A percentile compares a stretch with the other conserved stretches of the same genome.
Conservation (phyloP, 805 yeast genomes). For the Hagleromyces aurorensis region DNA sequence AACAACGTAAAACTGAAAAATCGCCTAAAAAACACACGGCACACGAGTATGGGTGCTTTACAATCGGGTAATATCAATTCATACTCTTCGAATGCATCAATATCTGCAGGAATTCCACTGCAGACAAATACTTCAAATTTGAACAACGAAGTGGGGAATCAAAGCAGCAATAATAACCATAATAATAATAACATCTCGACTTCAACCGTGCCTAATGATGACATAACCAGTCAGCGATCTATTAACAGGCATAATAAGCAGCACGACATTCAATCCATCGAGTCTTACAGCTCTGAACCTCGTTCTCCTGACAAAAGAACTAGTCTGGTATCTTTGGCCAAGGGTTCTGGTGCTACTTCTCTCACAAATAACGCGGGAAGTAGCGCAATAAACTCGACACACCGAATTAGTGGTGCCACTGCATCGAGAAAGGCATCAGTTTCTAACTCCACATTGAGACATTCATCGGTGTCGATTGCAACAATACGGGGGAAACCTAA, state of each 20-base stretch:
- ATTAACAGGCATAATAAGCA: slow-evolving; percentile 7
- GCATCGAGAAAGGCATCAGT: slow-evolving; percentile 13
- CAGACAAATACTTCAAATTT: slow-evolving; percentile 4
- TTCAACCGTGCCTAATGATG: slow-evolving; percentile 12
- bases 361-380: slow-evolving; percentile 2
- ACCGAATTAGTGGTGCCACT: slow-evolving; percentile 3
- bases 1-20: slow-evolving; percentile 22
- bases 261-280: slow-evolving; percentile 20
- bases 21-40: slow-evolving; percentile 27
- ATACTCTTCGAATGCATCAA: too few species aligned
- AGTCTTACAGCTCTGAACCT: slow-evolving; percentile 18
- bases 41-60: slow-evolving; percentile 28
- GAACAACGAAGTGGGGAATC: slow-evolving; percentile 8
- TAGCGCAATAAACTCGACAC: slow-evolving; percentile 4
- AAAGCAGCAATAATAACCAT: slow-evolving; percentile 3
- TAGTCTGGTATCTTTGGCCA: slow-evolving; percentile 16
- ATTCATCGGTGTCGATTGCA: slow-evolving; percentile 7
- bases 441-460: slow-evolving; percentile 13
- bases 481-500: too few species aligned
- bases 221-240: slow-evolving; percentile 16
- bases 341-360: slow-evolving; percentile 3
- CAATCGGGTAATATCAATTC: too few species aligned
- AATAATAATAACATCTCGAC: slow-evolving; percentile 2
- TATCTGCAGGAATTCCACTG: slow-evolving; percentile 3
- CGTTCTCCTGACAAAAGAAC: slow-evolving; percentile 25